These are phyloP conservation scores for Waltergamsia citrina DNA, from an alignment of 2,329 filamentous ascomycete species.

Conservation along the genomic window DNA sequence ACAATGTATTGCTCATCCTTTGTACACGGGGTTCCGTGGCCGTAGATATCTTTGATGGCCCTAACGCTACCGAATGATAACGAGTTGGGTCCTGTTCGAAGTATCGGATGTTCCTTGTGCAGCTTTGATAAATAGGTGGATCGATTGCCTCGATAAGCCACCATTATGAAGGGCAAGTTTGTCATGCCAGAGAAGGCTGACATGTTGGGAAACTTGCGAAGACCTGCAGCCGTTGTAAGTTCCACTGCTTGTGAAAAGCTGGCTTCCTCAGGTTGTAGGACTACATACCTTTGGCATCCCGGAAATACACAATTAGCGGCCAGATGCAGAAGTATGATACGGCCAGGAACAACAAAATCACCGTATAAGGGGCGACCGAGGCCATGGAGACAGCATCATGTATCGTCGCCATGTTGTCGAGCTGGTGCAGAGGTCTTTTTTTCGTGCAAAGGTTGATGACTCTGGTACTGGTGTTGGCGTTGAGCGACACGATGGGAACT, in stretches of 20 bases:
- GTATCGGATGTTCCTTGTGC: constrained; percentile 29
- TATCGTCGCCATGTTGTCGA: not conserved
- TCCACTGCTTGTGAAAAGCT: not conserved
- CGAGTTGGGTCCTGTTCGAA: constrained; percentile 16
- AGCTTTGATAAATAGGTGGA: constrained; percentile 29
- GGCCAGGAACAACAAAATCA: not conserved
- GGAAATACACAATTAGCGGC: constrained; percentile 30
- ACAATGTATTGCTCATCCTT: constrained; percentile 39
- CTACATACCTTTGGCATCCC: constrained; percentile 31
- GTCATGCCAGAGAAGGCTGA: constrained; percentile 31
- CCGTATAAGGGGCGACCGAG: not conserved
- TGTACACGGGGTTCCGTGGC: constrained; percentile 35
- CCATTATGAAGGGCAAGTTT: constrained; percentile 34
- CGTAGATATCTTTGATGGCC: constrained; percentile 24
- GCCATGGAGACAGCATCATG: no score
- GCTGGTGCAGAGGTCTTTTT: no score
- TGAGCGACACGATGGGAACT: no score
- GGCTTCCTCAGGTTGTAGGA: not conserved
- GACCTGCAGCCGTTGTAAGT: constrained; percentile 12
- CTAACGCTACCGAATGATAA: constrained; percentile 13
- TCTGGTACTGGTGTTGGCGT: no score
- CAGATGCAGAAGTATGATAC: constrained; percentile 24
- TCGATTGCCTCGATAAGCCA: constrained; percentile 30
- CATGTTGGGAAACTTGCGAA: constrained; percentile 36
- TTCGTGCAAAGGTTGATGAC: no score